Evolutionary conservation across 305 asterid species (phyloP), one percentile per base, ranked within the genome.

Genomic region (Lippia alba): DNA sequence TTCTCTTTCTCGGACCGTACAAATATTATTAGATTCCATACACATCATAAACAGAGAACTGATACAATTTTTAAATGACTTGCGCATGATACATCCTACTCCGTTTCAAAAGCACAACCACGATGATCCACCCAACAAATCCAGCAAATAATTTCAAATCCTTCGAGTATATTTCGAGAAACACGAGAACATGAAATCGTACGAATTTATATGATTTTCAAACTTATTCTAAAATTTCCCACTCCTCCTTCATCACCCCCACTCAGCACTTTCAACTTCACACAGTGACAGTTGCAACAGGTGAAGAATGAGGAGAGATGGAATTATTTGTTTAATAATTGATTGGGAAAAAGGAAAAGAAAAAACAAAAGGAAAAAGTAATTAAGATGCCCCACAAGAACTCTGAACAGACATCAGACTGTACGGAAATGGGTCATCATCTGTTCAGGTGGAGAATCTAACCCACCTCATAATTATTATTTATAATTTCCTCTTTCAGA

Each of bases 361-460:
- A 16, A 20, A 1, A 16, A 16, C 50, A 24, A 24, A 24, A 24
- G 30, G 30, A 24, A 24, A 24, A 24, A 24, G 30, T 24, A 24
- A 24, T 24, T 24, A 24, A 24, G 30, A 24, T 24, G 30, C 49
- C 67, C 71, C 67, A 75, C 18, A 14, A 41, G 66, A 66, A 48
- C 64, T 44, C n/a, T 60, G 73, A 66, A 34, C 34, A 40, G 70
- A 49, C 74, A 56, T 83, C 85, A 81, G 66, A 83, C 8, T 60
- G 88, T 86, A 86, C 91, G 91, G 88, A 86, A 60, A 62, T 8
- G 81, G 88, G 83, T 2, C 82, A 79, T 60, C 33, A 24, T 24
- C 30, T 9, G 46, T 66, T 81, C 81, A 81, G 81, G 86, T 83
- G 30, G 30, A 24, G 30, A 72, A 71, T 77, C 77, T 61, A 15